phyloP scores from a whole-genome alignment of 2,329 filamentous ascomycete genomes.

The Pestalotiopsis sp. region DNA sequence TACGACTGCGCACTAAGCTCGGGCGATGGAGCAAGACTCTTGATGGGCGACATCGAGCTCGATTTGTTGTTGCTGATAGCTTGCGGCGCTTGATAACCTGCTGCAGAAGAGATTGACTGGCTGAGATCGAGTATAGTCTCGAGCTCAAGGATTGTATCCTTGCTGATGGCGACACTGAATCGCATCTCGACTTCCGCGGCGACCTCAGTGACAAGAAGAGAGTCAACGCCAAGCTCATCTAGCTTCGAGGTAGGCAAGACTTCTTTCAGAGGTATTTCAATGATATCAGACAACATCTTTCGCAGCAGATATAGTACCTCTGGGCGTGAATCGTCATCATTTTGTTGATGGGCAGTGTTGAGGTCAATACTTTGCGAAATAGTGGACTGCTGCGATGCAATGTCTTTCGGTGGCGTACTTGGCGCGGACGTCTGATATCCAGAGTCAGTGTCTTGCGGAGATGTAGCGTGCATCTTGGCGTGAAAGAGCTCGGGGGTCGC shows the following conservation, averaged over 20 bases:
- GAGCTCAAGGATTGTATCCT: neutral
- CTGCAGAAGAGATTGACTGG: neutral
- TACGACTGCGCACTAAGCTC: neutral
- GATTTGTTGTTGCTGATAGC: neutral
- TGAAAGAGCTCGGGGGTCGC: neutral
- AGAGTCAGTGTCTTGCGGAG: neutral
- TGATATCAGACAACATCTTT: conserved; percentile 21
- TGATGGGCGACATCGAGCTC: neutral
- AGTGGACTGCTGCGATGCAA: neutral
- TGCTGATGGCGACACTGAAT: conserved; percentile 17
- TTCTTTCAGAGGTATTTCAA: conserved; percentile 21
- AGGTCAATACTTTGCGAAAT: neutral
- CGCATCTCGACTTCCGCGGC: conserved; percentile 27
- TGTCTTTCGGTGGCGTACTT: neutral
- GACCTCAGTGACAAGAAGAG: conserved; percentile 37
- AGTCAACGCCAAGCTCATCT: conserved; percentile 39
- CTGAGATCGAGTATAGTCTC: neutral
- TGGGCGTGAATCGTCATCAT: neutral
- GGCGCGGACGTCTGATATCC: neutral
- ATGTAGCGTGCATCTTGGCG: neutral
- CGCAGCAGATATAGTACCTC: neutral
- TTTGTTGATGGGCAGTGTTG: neutral
- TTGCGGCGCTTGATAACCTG: neutral
- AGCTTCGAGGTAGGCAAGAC: conserved; percentile 25
- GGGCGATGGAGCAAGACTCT: neutral